Base-by-base conservation (phyloP, 352 stramenopile species). In the Pythium dissimile region DNA sequence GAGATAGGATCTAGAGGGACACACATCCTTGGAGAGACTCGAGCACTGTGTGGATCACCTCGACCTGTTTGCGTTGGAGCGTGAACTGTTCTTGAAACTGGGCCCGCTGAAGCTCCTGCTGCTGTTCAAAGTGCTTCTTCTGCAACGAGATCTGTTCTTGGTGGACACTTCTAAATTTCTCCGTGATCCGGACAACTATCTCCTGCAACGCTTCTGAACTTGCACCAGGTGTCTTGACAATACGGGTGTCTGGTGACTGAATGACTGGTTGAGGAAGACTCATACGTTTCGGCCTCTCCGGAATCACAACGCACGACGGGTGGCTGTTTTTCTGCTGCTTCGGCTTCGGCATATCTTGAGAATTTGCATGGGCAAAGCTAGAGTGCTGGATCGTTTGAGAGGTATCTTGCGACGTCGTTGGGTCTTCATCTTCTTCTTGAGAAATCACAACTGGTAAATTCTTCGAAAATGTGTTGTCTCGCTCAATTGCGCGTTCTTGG, bases 21-120 rank as follows among this genome's bases (percentile, higher is more conserved):
- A 35, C 15, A 23, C 31, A 28, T 24, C 31, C 53, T 30, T 26
- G 41, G 9, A 60, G 32, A 7, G 42, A 44, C 32, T 53, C 30
- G 2, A 62, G 37, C 11, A 54, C 21, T 3, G 26, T n/a, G 7
- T 49, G 54, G 8, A 62, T 9, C 5, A 26, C 55, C n/a, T 63
- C 55, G 16, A 57, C n/a, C 4, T 63, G 47, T 46, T 57, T 63
- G 27, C 30, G 45, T 23, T 63, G 55, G 18, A 52, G 9, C 2
- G 21, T 27, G 45, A 63, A 57, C 28, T 63, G 46, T 18, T 55
- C 55, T 23, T 56, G 37, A 21, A 52, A 54, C 21, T 63, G 55
- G 21, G 54, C 37, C 7, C 46, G 45, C 30, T 63, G 55, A 6
- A 63, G 28, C 16, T 44, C 26, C 18, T 57, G 28, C 37, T 52